Evolutionary conservation across 495 filamentous ascomycete species (phyloP).

Genomic region (Chaetomium tenue): DNA sequence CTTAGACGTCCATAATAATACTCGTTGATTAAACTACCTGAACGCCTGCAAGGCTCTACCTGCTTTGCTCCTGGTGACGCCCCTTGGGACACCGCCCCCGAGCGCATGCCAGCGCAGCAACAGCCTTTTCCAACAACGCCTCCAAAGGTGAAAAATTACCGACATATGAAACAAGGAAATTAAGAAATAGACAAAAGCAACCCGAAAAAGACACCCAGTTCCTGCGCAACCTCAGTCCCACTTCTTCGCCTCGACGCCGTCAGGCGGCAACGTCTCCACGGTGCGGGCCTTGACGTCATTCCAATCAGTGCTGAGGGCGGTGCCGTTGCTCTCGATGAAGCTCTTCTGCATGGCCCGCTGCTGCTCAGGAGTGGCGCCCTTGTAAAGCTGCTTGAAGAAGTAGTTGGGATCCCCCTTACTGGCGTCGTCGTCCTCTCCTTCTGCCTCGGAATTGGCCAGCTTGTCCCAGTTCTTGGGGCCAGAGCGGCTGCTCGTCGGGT

Average conservation of each 20-base stretch:
- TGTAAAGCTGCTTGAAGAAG: constrained; percentile 93
- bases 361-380: constrained; percentile 73
- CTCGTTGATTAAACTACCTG: not conserved
- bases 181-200: not conserved
- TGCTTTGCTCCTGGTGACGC: not conserved
- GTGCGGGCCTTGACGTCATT: constrained; percentile 70
- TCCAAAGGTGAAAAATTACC: not conserved
- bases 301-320: constrained; percentile 92
- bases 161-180: not conserved
- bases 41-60: not conserved
- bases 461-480: constrained; percentile 95
- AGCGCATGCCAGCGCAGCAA: not conserved
- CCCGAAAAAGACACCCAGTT: not conserved
- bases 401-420: constrained; percentile 68
- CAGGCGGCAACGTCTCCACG: constrained; percentile 72
- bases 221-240: constrained; percentile 41
- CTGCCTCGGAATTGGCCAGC: constrained; percentile 50
- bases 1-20: constrained; percentile 15
- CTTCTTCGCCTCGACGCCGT: constrained; percentile 72
- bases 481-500: constrained; percentile 82
- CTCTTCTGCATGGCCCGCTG: constrained; percentile 97
- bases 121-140: not conserved
- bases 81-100: not conserved
- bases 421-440: constrained; percentile 53
- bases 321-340: constrained; percentile 89